Percentiles rank a stretch among this genome's conserved stretches.
Evolutionary conservation across 2,329 filamentous ascomycete species (phyloP).

Genomic region (Neurospora crassa): DNA sequence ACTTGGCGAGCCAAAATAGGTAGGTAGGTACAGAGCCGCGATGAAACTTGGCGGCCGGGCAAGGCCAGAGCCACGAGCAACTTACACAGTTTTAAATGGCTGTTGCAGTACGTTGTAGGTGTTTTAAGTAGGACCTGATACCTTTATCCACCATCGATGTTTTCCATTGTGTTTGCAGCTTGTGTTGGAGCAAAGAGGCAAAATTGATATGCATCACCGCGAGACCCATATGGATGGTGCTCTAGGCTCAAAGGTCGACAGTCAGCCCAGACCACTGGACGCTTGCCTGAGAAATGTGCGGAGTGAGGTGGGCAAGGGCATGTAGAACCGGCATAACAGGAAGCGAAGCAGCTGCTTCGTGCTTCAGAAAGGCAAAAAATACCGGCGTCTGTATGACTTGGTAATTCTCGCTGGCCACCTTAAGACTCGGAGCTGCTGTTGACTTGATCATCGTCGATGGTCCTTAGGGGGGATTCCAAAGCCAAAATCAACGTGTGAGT

Average conservation of each 20-base stretch:
- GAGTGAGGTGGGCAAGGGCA: background rate
- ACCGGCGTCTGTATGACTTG: background rate
- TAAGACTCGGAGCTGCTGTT: background rate
- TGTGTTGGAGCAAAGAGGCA: background rate
- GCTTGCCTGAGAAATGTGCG: background rate
- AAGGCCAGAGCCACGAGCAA: background rate
- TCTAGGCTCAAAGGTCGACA: background rate
- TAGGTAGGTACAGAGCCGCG: background rate
- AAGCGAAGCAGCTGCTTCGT: background rate
- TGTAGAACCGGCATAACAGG: background rate
- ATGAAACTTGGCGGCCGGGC: background rate
- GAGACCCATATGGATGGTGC: background rate
- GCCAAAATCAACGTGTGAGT: background rate
- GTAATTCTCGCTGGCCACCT: background rate
- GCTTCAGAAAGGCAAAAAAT: background rate
- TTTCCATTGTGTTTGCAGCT: background rate
- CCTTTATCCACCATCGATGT: background rate
- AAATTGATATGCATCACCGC: background rate
- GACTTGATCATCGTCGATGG: background rate
- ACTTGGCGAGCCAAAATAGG: background rate
- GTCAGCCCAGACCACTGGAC: background rate
- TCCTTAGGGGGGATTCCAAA: background rate
- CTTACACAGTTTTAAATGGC: background rate
- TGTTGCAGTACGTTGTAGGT: background rate
- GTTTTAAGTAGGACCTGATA: background rate